Base-by-base conservation (phyloP, 140 eudicot genomes). In the Cichorium intybus region DNA sequence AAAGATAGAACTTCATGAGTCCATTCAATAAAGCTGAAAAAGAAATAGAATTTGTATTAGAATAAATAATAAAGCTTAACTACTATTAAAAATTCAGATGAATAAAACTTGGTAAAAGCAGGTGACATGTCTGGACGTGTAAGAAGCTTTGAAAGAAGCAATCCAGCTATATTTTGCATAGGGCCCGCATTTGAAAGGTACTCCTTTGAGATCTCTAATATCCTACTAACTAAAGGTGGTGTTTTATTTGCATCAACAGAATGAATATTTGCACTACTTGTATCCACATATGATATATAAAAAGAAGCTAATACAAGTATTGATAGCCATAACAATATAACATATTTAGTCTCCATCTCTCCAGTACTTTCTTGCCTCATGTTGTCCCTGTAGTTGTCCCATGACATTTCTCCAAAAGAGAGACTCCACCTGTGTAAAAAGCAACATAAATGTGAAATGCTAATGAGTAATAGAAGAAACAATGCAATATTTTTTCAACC, bases 321-420 rank as follows among this genome's bases (percentile, higher is more conserved):
- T 41, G 89, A 93, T 37, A 93, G 77, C 99, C 99, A 93, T 69
- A 93, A 77, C 3, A 93, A 80, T 56, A 86, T 75, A 60, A 93
- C 84, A 79, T 95, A 93, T 71, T 93, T 85, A 56, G 95, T 85
- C 83, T 93, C 99, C 98, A 92, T 92, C 71, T 85, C 98, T 56
- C 98, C 98, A 0, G 98, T 87, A 76, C 96, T 92, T 78, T 92
- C 98, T 79, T 92, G 92, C 67, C 96, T 72, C 74, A 37, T n/a
- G 92, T 74, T n/a, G 96, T 80, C 45, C 43, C 83, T 69, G 80
- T 56, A 70, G 76, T 75, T 45, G 77, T 56, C 26, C 69, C 69
- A 50, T 88, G 92, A 77, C 91, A 85, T 76, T 85, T 92, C 73
- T 92, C 98, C 73, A 92, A 62, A 62, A 92, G 89, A 31, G 85